Evolutionary conservation across 225 moss, liverwort and hornwort genomes (phyloP).

Genomic region (Marchantia polymorpha): DNA sequence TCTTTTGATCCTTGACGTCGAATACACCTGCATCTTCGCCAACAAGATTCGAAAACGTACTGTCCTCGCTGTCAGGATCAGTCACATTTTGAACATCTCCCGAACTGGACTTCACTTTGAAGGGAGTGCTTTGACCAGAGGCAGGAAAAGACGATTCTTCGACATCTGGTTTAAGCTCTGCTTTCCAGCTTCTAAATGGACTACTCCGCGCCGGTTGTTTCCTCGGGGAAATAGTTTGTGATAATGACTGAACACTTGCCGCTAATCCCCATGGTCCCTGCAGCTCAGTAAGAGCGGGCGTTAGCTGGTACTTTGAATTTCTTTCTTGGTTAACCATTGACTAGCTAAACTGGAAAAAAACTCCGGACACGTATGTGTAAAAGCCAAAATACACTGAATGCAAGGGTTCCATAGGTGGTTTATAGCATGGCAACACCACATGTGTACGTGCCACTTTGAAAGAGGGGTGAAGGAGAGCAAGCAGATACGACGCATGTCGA

Average conservation of each 20-base stretch:
- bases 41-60: slow-evolving; percentile 30
- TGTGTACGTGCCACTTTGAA: too few species aligned
- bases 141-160: slow-evolving; percentile 12
- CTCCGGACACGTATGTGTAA: too few species aligned
- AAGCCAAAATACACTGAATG: too few species aligned
- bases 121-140: background rate
- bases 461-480: too few species aligned
- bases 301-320: too few species aligned
- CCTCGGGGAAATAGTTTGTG: background rate
- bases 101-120: slow-evolving; percentile 15
- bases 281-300: background rate
- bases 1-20: slow-evolving; percentile 57
- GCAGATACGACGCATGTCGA: too few species aligned
- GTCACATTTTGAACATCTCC: slow-evolving; percentile 25
- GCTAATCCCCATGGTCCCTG: slow-evolving; percentile 16
- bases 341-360: too few species aligned
- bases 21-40: slow-evolving; percentile 92
- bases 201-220: background rate
- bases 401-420: too few species aligned
- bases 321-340: too few species aligned
- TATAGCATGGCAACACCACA: too few species aligned
- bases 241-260: background rate
- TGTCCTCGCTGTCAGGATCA: slow-evolving; percentile 2
- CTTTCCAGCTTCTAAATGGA: slow-evolving; percentile 7
- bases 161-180: slow-evolving; percentile 23